A percentile compares a stretch with the other conserved stretches of the same genome.
phyloP scores from a whole-genome alignment of 176 grass and related monocot genomes.

The Otatea glauca region DNA sequence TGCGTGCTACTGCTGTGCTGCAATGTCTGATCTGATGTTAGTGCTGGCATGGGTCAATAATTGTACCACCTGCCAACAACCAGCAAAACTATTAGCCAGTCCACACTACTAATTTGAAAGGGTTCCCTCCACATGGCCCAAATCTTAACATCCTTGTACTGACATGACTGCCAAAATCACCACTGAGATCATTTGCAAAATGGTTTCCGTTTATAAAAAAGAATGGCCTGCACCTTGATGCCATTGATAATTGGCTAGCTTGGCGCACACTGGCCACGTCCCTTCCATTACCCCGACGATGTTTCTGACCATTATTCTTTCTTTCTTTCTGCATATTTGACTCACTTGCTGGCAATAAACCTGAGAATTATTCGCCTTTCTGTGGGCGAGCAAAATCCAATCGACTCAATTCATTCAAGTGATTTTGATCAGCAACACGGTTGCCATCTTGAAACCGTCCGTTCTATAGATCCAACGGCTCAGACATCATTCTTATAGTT shows the following conservation, averaged over 20 bases:
- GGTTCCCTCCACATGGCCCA: neutral
- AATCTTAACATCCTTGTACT: slow-evolving; percentile 32
- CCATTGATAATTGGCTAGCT: neutral
- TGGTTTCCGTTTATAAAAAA: neutral
- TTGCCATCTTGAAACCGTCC: neutral
- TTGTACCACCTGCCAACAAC: slow-evolving; percentile 19
- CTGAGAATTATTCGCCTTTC: neutral
- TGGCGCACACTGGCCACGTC: neutral
- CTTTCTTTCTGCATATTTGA: neutral
- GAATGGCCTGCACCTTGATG: neutral
- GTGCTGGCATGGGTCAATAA: slow-evolving; percentile 22
- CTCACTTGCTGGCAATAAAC: neutral
- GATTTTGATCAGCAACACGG: neutral
- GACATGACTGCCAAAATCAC: slow-evolving; percentile 21
- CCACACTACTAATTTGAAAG: neutral
- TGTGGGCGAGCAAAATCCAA: neutral
- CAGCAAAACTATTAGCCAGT: neutral
- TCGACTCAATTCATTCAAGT: neutral
- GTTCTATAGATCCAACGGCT: neutral
- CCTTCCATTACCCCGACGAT: neutral
- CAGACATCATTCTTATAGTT: neutral
- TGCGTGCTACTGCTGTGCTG: neutral
- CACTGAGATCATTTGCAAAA: neutral
- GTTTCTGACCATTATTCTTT: neutral
- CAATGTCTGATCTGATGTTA: neutral